Evolutionary conservation across 2,329 filamentous ascomycete species (phyloP).

Genomic region (Phyllosticta paracitricarpa): DNA sequence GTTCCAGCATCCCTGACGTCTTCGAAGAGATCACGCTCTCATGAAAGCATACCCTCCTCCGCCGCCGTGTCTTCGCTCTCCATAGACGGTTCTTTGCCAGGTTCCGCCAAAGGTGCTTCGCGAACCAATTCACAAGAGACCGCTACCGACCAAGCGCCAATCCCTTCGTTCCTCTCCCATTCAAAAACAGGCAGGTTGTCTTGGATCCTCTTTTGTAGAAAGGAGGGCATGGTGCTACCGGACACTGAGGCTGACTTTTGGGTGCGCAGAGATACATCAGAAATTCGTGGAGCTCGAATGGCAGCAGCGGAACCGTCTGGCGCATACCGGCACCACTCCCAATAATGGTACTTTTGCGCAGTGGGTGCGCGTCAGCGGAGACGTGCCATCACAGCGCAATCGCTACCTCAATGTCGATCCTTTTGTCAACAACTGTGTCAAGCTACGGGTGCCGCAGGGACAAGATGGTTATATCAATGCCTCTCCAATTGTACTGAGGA

Average conservation of each 20-base stretch:
- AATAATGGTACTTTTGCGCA: conserved; percentile 30
- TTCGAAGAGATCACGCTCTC: conserved; percentile 31
- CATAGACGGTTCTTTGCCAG: conserved; percentile 15
- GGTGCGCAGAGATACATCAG: conserved; percentile 41
- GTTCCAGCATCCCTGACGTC: conserved; percentile 17
- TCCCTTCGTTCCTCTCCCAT: conserved; percentile 38
- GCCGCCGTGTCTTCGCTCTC: conserved; percentile 18
- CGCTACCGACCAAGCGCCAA: conserved; percentile 1
- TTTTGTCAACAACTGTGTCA: conserved; percentile 77
- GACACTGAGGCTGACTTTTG: conserved; percentile 1
- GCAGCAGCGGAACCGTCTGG: conserved; percentile 46
- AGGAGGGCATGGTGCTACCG: neutral
- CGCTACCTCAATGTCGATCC: conserved; percentile 85
- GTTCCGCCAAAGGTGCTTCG: conserved; percentile 16
- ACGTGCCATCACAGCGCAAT: conserved; percentile 56
- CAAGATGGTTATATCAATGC: conserved; percentile 45
- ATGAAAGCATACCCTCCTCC: conserved; percentile 26
- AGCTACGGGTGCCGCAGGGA: conserved; percentile 64
- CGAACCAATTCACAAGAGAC: neutral
- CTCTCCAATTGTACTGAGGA: conserved; percentile 34
- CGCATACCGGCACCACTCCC: conserved; percentile 25
- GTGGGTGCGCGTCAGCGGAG: conserved; percentile 49
- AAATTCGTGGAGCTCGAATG: conserved; percentile 55
- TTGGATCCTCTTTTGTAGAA: conserved; percentile 14
- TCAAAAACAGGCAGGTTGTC: conserved; percentile 39